Evolutionary conservation across 23 red algal genomes (phyloP), one percentile per base, ranked within the genome.

Genomic region (Gracilaria domingensis): DNA sequence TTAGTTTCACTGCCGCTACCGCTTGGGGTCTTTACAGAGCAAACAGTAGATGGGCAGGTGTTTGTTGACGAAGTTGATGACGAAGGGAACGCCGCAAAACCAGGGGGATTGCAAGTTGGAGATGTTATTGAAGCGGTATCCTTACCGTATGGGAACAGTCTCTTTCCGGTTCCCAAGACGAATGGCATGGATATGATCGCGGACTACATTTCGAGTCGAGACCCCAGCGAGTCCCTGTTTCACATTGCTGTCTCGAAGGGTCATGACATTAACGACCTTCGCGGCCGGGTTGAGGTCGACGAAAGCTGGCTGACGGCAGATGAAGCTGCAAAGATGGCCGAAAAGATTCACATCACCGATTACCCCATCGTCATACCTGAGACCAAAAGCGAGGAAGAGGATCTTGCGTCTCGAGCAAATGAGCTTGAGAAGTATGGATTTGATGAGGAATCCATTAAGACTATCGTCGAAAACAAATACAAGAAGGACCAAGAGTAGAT

Each of bases 71-170:
- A 90, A 40, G 18, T 90, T 12, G 87, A 77, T 45, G 48, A 72
- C 34, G 74, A 69, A 29, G 87, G 87, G 5, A 90, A 90, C 48
- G 71, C 87, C 51, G 51, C 21, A 4, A 90, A 90, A 1, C 18
- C 48, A 24, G 75, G 87, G 49, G 29, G 37, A 6, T 66, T 90
- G 8, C 23, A 50, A 40, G 87, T 58, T 0, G 87, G 87, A 28
- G 87, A 90, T 66, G 48, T 90, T 29, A 66, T 90, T 66, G 35
- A 44, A 44, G 87, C 87, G 11, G 87, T 90, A 30, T 90, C 87
- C 14, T 16, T 90, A 26, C 87, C 87, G 24, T 90, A 81, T 57
- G 87, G 87, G 24, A 62, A 80, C 13, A 18, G 29, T 33, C 28
- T 90, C 16, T 17, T 81, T 62, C 87, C 87, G 20, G 75, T 90